A percentile compares a stretch with the other conserved stretches of the same genome.
phyloP scores from a whole-genome alignment of 805 yeast species.

The Ogataea naganishii region DNA sequence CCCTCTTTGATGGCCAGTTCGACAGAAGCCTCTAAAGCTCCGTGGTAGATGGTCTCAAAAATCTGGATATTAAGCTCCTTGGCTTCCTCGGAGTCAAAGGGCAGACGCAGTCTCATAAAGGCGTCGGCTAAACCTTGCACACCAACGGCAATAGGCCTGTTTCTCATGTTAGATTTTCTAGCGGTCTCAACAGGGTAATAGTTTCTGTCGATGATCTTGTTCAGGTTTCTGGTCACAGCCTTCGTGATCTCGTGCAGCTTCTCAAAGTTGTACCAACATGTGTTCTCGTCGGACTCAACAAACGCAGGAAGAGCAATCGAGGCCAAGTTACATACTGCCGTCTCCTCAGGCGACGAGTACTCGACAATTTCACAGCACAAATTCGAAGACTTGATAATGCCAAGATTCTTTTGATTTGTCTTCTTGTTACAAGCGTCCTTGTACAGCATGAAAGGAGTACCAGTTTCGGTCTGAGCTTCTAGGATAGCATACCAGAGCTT shows the following conservation, averaged over 20 bases:
- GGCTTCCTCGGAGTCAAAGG: slow-evolving; percentile 51
- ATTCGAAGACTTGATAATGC: slow-evolving; percentile 51
- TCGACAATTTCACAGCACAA: slow-evolving; percentile 59
- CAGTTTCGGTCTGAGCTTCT: slow-evolving; percentile 59
- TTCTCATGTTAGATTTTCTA: slow-evolving; percentile 41
- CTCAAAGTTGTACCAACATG: slow-evolving; percentile 44
- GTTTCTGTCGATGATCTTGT: slow-evolving; percentile 48
- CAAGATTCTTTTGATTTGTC: slow-evolving; percentile 53
- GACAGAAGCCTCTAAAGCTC: slow-evolving; percentile 46
- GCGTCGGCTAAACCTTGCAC: slow-evolving; percentile 58
- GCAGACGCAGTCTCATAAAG: slow-evolving; percentile 45
- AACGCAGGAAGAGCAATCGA: slow-evolving; percentile 51
- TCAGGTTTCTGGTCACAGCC: slow-evolving; percentile 46
- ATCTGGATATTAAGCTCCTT: slow-evolving; percentile 48
- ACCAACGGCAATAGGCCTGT: slow-evolving; percentile 57
- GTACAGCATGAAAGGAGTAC: slow-evolving; percentile 57
- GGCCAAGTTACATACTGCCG: slow-evolving; percentile 55
- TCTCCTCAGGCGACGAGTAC: slow-evolving; percentile 49
- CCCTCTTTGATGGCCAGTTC: slow-evolving; percentile 47
- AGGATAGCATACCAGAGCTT: slow-evolving; percentile 52
- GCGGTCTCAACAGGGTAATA: slow-evolving; percentile 51
- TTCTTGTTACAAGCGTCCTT: slow-evolving; percentile 54
- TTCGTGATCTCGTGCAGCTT: slow-evolving; percentile 46
- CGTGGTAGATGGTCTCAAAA: slow-evolving; percentile 56
- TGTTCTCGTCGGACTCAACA: slow-evolving; percentile 33